Evolutionary conservation across 768 basidiomycete species (phyloP).

Genomic region (Boletus speciosus): DNA sequence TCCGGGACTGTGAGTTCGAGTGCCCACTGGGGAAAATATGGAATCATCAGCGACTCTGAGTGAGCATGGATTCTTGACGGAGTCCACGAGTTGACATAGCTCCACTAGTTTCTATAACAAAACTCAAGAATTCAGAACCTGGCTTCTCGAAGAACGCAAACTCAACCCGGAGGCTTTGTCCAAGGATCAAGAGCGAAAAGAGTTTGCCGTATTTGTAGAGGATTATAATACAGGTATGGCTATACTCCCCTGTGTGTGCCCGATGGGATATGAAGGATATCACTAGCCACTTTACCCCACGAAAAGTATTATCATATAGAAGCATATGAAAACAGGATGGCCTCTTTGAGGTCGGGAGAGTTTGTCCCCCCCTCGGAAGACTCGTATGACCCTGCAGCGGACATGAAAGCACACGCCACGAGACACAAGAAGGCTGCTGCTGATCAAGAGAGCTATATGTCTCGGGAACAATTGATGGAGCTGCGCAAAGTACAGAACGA

Average conservation of each 20-base stretch:
- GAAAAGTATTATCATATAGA: slow-evolving; percentile 95
- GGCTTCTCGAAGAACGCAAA: slow-evolving; percentile 91
- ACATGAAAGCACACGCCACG: slow-evolving; percentile 72
- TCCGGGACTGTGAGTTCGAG: slow-evolving; percentile 38
- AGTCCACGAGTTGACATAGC: slow-evolving; percentile 13
- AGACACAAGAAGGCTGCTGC: slow-evolving; percentile 64
- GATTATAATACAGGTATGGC: slow-evolving; percentile 75
- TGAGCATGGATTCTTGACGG: slow-evolving; percentile 36
- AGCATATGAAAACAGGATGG: slow-evolving; percentile 81
- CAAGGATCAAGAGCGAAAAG: slow-evolving; percentile 82
- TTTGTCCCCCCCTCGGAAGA: slow-evolving; percentile 69
- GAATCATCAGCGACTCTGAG: slow-evolving; percentile 83
- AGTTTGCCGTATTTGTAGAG: slow-evolving; percentile 79
- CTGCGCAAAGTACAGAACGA: slow-evolving; percentile 83
- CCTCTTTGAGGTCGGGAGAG: slow-evolving; percentile 79
- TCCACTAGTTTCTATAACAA: slow-evolving; percentile 70
- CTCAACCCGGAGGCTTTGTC: slow-evolving; percentile 86
- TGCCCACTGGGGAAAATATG: slow-evolving; percentile 86
- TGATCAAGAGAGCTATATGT: slow-evolving; percentile 74
- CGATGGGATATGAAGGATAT: background rate
- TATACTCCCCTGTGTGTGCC: background rate
- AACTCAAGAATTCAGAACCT: slow-evolving; percentile 82
- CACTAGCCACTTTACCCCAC: slow-evolving; percentile 81
- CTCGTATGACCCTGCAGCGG: slow-evolving; percentile 78
- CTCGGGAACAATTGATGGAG: slow-evolving; percentile 76